Evolutionary conservation across 352 stramenopile species (phyloP), one percentile per base, ranked within the genome.

Genomic region (Globisporangium acanthophoron): DNA sequence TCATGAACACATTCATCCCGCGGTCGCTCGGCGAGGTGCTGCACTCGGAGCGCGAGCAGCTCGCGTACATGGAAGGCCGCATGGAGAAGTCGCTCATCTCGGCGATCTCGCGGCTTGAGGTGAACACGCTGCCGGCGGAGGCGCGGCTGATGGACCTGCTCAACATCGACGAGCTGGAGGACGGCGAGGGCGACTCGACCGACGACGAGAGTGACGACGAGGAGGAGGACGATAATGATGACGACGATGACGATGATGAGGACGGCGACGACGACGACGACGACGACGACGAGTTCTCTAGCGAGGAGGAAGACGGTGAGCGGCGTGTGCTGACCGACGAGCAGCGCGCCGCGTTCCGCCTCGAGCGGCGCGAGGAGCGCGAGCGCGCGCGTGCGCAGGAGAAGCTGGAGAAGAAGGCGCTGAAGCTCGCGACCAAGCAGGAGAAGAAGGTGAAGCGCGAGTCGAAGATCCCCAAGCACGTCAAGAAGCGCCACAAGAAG

Each of bases 391-490:
- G 76, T 29, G 67, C 70, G 15, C 55, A 80, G 16, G 80, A 89
- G 27, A 90, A 90, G 53, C 21, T 67, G 21, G 83, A 75, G 46
- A 92, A 92, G 53, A 98, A 97, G 74, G 80, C 84, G n/a, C 96
- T 97, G 60, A 99, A 99, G 68, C 97, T 98, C 62, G 73, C 87
- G 54, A 84, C 96, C 0, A 99, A 98, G 67, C 92, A 98, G 53
- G 81, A 91, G 50, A 94, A 96, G 57, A 92, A 90, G 52, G 78
- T 92, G 62, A 96, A 97, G 63, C 87, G 96, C 20, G 85, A 97
- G 74, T 97, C 74, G 29, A 99, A 99, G 69, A 97, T 99, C 58
- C 97, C 97, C 46, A 99, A 99, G 78, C 97, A 99, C 68, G 78
- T 99, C 54, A 99, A 99, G 85, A 98, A 99, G 71, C 85, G 90